Evolutionary conservation across 1,284 basidiomycete species (phyloP).

Genomic region (Trichosporon sp.): DNA sequence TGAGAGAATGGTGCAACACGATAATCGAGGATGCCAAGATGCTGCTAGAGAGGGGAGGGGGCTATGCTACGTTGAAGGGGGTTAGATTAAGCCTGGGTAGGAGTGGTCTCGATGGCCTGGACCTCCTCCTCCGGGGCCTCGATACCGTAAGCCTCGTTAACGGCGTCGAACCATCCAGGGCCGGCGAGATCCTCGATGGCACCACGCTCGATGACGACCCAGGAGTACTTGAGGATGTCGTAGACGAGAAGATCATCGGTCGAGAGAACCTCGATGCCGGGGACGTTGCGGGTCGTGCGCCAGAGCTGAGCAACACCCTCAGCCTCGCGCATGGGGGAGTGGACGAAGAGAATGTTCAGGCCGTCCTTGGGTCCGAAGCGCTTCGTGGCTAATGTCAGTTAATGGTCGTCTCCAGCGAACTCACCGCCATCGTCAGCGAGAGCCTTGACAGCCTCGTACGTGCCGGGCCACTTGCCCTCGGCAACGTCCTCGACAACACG

Average conservation of each 20-base stretch:
- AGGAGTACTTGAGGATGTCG: conserved; percentile 71
- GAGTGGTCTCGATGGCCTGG: not conserved
- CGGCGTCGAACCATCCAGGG: conserved; percentile 52
- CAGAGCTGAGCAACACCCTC: conserved; percentile 35
- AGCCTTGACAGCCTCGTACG: conserved; percentile 43
- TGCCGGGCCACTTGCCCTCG: conserved; percentile 57
- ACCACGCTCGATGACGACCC: conserved; percentile 50
- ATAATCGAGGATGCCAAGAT: conserved; percentile 10
- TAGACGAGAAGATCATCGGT: conserved; percentile 73
- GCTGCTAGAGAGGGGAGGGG: conserved; percentile 1
- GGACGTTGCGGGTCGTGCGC: conserved; percentile 56
- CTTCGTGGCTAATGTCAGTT: conserved; percentile 23
- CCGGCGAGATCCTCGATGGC: conserved; percentile 57
- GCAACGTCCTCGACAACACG: conserved; percentile 75
- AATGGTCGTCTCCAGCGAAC: not conserved
- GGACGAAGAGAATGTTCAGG: conserved; percentile 53
- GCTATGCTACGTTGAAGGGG: not conserved
- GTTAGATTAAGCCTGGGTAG: not conserved
- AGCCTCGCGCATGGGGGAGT: conserved; percentile 40
- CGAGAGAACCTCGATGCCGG: conserved; percentile 65
- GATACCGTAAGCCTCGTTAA: conserved; percentile 59
- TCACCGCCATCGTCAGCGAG: conserved; percentile 35
- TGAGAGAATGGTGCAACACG: conserved; percentile 19
- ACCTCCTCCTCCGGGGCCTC: conserved; percentile 12
- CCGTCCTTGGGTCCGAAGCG: conserved; percentile 46